Conservation (phyloP, 345 rosid genomes). For the Hirschfeldia incana region DNA sequence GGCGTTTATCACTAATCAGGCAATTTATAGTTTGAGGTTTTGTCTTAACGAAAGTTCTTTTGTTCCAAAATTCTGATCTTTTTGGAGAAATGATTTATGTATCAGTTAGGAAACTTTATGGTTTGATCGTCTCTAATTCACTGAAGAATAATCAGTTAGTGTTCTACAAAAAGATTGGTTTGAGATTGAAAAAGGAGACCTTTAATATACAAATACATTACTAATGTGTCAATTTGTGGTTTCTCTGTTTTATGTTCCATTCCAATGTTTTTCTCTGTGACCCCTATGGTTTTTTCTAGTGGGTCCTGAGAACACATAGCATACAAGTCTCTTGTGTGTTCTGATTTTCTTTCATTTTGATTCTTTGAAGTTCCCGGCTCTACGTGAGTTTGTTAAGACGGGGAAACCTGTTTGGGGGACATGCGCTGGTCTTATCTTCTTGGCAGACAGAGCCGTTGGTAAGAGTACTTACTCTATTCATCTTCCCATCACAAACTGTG, state of each 20-base stretch:
- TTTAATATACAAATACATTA: conserved; percentile 1
- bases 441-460: conserved; percentile 86
- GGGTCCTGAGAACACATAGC: background rate
- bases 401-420: conserved; percentile 99
- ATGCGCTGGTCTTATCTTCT: conserved; percentile 95
- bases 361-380: conserved; percentile 74
- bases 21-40: background rate
- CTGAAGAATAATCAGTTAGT: background rate
- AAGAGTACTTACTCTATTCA: conserved; percentile 36
- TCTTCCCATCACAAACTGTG: background rate
- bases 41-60: background rate
- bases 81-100: background rate
- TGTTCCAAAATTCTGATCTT: background rate
- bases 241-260: background rate
- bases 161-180: conserved; percentile 2
- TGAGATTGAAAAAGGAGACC: conserved; percentile 8
- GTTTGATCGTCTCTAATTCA: background rate
- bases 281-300: no score
- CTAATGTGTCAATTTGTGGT: conserved; percentile 12
- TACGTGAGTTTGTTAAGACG: conserved; percentile 79
- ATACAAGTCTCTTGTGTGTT: background rate
- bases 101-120: background rate
- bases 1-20: background rate
- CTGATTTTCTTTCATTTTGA: conserved; percentile 19
- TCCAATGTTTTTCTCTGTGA: background rate